Percentiles rank a stretch among this genome's conserved stretches.
phyloP scores from a whole-genome alignment of 805 yeast genomes.

The Limtongia smithiae region DNA sequence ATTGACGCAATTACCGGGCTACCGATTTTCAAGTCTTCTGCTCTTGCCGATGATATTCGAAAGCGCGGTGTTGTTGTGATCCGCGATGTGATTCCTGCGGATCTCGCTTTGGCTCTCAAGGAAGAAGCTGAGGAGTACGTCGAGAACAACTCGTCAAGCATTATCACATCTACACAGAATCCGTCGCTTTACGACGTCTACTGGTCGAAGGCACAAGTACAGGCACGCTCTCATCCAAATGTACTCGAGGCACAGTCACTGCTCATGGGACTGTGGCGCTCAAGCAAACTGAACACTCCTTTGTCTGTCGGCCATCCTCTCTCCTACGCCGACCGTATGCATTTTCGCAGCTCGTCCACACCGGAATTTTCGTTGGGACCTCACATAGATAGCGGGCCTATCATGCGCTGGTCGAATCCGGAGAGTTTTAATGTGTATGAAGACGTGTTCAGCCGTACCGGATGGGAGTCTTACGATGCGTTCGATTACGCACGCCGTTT shows the following conservation, averaged over 20 bases:
- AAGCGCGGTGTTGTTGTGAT: constrained; percentile 38
- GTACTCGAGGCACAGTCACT: constrained; percentile 35
- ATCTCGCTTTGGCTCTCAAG: constrained; percentile 33
- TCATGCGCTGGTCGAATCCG: constrained; percentile 48
- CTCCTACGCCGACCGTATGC: constrained; percentile 44
- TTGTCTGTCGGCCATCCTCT: constrained; percentile 39
- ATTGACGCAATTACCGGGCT: constrained; percentile 3
- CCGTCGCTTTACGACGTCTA: constrained; percentile 38
- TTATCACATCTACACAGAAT: constrained; percentile 32
- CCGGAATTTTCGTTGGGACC: constrained; percentile 37
- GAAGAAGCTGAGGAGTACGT: constrained; percentile 33
- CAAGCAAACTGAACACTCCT: constrained; percentile 33
- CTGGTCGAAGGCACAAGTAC: constrained; percentile 43
- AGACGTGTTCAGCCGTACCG: constrained; percentile 39
- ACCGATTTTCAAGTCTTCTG: background rate
- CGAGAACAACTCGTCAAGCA: constrained; percentile 33
- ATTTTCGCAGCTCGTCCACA: constrained; percentile 44
- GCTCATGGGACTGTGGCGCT: constrained; percentile 37
- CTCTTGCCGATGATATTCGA: constrained; percentile 5
- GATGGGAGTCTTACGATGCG: constrained; percentile 47
- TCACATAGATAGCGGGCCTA: constrained; percentile 45
- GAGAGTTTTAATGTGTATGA: constrained; percentile 40
- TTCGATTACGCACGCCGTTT: constrained; percentile 40
- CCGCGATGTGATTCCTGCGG: constrained; percentile 36
- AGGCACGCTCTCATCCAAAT: constrained; percentile 43